A percentile compares a stretch with the other conserved stretches of the same genome.
Conservation (phyloP, 768 basidiomycete species). For the Suillus weaverae region DNA sequence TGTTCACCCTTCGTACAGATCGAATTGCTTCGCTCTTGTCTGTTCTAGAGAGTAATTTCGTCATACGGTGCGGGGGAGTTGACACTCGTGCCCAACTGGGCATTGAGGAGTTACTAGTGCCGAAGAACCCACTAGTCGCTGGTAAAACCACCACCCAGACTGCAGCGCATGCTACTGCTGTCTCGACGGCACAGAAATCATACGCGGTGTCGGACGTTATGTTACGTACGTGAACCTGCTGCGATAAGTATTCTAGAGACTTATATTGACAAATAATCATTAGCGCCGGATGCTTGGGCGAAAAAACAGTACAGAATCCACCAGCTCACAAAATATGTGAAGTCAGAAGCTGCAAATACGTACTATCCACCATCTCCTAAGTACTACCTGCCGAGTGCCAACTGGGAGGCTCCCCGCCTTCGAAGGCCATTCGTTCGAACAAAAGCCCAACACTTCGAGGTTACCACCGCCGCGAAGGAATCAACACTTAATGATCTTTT, state of each 20-base stretch:
- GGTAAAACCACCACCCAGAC: neutral
- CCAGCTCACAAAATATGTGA: neutral
- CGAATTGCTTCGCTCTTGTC: slow-evolving; percentile 34
- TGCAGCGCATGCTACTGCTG: slow-evolving; percentile 15
- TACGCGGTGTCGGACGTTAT: slow-evolving; percentile 23
- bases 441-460: slow-evolving; percentile 32
- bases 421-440: slow-evolving; percentile 15
- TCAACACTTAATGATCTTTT: neutral
- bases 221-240: slow-evolving; percentile 35
- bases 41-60: slow-evolving; percentile 30
- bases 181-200: slow-evolving; percentile 1
- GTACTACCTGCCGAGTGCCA: slow-evolving; percentile 11
- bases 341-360: neutral
- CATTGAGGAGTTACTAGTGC: slow-evolving; percentile 33
- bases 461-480: slow-evolving; percentile 33
- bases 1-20: slow-evolving; percentile 18
- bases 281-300: slow-evolving; percentile 41
- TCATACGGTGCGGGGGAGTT: slow-evolving; percentile 23
- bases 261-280: slow-evolving; percentile 10
- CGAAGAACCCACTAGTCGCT: slow-evolving; percentile 3
- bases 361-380: neutral
- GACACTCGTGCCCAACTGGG: slow-evolving; percentile 36
- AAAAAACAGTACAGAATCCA: slow-evolving; percentile 5
- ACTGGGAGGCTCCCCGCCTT: slow-evolving; percentile 1
- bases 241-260: neutral